These are phyloP conservation scores for Oryza australiensis DNA, from an alignment of 176 grass and related monocot species.

Conservation along the genomic window DNA sequence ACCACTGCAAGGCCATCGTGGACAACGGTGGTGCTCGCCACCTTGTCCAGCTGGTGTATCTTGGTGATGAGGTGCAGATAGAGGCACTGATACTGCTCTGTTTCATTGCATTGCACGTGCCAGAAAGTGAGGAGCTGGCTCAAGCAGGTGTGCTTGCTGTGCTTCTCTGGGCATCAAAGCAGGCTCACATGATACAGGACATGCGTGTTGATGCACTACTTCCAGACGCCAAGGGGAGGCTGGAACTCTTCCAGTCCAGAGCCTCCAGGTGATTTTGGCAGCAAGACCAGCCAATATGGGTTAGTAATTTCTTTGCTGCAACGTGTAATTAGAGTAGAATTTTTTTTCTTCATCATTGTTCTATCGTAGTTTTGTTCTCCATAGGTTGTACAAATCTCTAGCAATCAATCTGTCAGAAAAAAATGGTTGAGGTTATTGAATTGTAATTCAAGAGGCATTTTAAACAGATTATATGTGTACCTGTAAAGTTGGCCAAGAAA, in stretches of 20 bases:
- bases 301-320: constrained; percentile 38
- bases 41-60: constrained; percentile 87
- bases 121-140: constrained; percentile 79
- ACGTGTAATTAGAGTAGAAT: constrained; percentile 36
- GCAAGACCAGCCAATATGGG: background rate
- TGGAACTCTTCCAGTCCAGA: constrained; percentile 82
- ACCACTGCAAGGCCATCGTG: constrained; percentile 75
- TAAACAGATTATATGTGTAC: constrained; percentile 23
- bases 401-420: constrained; percentile 32
- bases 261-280: constrained; percentile 44
- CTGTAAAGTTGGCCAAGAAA: constrained; percentile 3
- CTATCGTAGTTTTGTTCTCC: constrained; percentile 30
- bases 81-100: constrained; percentile 78
- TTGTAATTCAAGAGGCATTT: constrained; percentile 19
- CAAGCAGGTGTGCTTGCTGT: constrained; percentile 68
- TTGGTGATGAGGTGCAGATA: constrained; percentile 70
- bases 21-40: constrained; percentile 63
- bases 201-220: constrained; percentile 52
- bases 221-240: constrained; percentile 55
- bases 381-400: constrained; percentile 37
- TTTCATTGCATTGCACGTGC: constrained; percentile 73
- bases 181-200: constrained; percentile 75
- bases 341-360: constrained; percentile 37
- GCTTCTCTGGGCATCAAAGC: constrained; percentile 89
- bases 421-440: constrained; percentile 35